Conservation (phyloP, 2,329 filamentous ascomycete genomes). For the Colletotrichum horii region DNA sequence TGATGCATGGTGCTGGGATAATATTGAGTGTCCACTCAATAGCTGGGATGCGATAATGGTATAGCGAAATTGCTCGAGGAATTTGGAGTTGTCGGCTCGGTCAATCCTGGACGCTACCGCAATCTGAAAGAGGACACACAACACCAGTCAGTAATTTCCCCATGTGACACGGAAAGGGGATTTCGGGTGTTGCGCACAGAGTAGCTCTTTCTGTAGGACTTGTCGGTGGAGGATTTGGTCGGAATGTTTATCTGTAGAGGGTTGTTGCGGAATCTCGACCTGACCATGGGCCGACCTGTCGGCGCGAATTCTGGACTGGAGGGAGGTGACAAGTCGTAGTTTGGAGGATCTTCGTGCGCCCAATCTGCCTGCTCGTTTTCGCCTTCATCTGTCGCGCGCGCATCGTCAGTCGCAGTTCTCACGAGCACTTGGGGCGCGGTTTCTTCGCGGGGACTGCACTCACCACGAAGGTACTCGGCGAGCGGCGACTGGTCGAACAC, state of each 20-base stretch:
- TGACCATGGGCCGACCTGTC: conserved; percentile 58
- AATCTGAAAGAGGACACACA: conserved; percentile 48
- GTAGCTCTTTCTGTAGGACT: conserved; percentile 51
- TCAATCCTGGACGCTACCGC: conserved; percentile 76
- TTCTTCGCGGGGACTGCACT: conserved; percentile 30
- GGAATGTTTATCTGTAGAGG: conserved; percentile 49
- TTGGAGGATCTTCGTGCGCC: conserved; percentile 43
- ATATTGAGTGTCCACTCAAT: conserved; percentile 71
- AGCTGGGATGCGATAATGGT: conserved; percentile 91
- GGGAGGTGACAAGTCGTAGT: conserved; percentile 49
- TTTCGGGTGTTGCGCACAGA: conserved; percentile 46
- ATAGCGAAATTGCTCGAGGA: conserved; percentile 92
- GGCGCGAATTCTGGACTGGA: conserved; percentile 61
- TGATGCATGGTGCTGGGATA: conserved; percentile 40
- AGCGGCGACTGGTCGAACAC: conserved; percentile 87
- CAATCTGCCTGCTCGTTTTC: conserved; percentile 52
- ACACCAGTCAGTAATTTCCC: conserved; percentile 22
- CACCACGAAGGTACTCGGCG: conserved; percentile 89
- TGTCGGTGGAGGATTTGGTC: conserved; percentile 43
- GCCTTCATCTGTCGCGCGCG: conserved; percentile 48
- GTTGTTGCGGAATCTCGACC: conserved; percentile 57
- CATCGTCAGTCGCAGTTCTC: conserved; percentile 23
- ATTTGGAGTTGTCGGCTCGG: conserved; percentile 79
- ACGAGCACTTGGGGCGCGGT: not conserved
- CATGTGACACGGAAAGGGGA: conserved; percentile 24